Base-by-base conservation (phyloP, 2,329 filamentous ascomycete genomes). In the Arthrobotrys sinensis region DNA sequence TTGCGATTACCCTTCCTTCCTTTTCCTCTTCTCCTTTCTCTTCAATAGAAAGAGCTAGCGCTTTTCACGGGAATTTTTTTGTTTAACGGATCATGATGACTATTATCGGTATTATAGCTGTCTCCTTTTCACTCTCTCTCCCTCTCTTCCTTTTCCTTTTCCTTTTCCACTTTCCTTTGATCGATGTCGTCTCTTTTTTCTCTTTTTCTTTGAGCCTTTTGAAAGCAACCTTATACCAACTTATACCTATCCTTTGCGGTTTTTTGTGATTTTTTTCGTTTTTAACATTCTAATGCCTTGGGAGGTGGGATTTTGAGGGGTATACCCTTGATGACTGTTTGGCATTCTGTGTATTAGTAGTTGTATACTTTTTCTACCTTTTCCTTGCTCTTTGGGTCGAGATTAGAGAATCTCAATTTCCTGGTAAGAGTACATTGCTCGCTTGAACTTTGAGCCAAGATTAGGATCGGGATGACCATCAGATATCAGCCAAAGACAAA, bases 21-120 rank as follows among this genome's bases (percentile, higher is more conserved):
- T 32, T 67, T 62, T 73, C n/a, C 46, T 21, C 12, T 50, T 53
- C 52, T 55, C 36, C 19, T 62, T 70, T 36, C 45, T 72, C 24
- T 68, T 68, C 65, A 40, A 36, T 68, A 75, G 64, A 75, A 67
- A 75, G 55, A 63, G 70, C 50, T 67, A 48, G 66, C 70, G 70
- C 50, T 55, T 68, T 75, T 62, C 57, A 57, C 40, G 68, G 70
- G 70, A 63, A 75, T 68, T 67, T 64, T 64, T 64, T 64, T 53
- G 63, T 45, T 55, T 52, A 60, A 67, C 63, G 63, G 63, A 67
- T 67, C 63, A 67, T 67, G 62, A 66, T 34, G 40, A 64, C 60
- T 64, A 50, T 40, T 67, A 28, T 53, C 21, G 21, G 48, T 53
- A 53, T 55, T 67, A 36, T 55, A 55, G 46, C 62, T 50, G 48